Evolutionary conservation across 495 filamentous ascomycete species (phyloP).

Genomic region (Hypoxylon cercidicola): DNA sequence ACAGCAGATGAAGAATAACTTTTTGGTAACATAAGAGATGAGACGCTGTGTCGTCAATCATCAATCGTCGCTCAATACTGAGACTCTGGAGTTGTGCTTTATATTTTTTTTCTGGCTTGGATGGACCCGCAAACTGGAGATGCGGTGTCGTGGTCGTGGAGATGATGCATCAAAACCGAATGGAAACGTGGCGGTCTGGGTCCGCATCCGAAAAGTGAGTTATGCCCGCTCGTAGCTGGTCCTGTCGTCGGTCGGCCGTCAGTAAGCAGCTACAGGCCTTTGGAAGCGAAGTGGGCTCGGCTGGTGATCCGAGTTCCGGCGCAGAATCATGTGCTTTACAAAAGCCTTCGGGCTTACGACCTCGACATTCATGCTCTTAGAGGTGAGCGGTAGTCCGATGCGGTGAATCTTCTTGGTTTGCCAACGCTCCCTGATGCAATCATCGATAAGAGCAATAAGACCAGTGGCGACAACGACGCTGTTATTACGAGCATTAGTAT

Average conservation of each 20-base stretch:
- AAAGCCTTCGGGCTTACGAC: slow-evolving; percentile 75
- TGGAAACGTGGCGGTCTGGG: slow-evolving; percentile 18
- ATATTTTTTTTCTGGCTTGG: not conserved
- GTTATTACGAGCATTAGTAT: slow-evolving; percentile 30
- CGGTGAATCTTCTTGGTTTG: slow-evolving; percentile 71
- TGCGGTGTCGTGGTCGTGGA: slow-evolving; percentile 16
- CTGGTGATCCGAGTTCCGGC: slow-evolving; percentile 58
- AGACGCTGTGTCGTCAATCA: slow-evolving; percentile 34
- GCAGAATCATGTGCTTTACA: slow-evolving; percentile 82
- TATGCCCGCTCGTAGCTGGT: slow-evolving; percentile 7
- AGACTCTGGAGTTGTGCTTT: slow-evolving; percentile 16
- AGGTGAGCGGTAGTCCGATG: slow-evolving; percentile 65
- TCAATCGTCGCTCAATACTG: slow-evolving; percentile 29
- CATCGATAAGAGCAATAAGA: slow-evolving; percentile 89
- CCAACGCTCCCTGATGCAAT: slow-evolving; percentile 86
- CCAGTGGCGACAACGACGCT: slow-evolving; percentile 93
- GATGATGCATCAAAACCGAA: slow-evolving; percentile 9
- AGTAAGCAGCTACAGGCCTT: slow-evolving; percentile 50
- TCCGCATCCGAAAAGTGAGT: slow-evolving; percentile 8
- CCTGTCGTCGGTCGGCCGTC: slow-evolving; percentile 40
- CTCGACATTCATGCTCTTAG: slow-evolving; percentile 71
- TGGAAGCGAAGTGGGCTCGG: slow-evolving; percentile 56
- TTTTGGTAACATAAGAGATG: slow-evolving; percentile 36
- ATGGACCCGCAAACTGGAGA: slow-evolving; percentile 19
- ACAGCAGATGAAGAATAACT: slow-evolving; percentile 38